A percentile compares a stretch with the other conserved stretches of the same genome.
Conservation (phyloP, 2,329 filamentous ascomycete genomes). For the Alternaria sp. region DNA sequence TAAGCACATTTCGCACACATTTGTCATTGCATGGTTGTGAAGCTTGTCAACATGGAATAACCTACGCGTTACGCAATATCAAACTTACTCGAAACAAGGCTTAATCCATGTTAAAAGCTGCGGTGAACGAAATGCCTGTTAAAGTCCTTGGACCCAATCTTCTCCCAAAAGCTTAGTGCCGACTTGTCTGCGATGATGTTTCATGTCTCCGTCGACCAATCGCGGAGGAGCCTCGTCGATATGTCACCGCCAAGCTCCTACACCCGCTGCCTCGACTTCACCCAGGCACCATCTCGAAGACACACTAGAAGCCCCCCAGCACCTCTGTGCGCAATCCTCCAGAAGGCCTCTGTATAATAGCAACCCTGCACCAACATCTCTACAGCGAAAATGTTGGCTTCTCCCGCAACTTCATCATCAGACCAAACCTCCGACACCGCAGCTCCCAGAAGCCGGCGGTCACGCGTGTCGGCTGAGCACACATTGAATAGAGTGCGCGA, state of each 20-base stretch:
- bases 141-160: not conserved
- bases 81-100: not conserved
- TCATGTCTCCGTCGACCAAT: constrained; percentile 29
- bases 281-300: constrained; percentile 6
- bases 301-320: constrained; percentile 1
- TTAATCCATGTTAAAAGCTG: not conserved
- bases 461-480: constrained; percentile 46
- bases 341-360: not conserved
- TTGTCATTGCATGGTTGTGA: not conserved
- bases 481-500: constrained; percentile 58
- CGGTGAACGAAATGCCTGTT: not conserved
- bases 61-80: not conserved
- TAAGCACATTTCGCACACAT: not conserved
- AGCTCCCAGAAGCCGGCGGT: constrained; percentile 26
- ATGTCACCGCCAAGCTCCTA: constrained; percentile 37
- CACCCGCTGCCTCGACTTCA: constrained; percentile 24
- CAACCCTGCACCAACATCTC: not conserved
- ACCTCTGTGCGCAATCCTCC: not conserved
- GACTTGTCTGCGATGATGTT: not conserved
- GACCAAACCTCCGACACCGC: constrained; percentile 21
- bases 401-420: constrained; percentile 22
- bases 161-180: not conserved
- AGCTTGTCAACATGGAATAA: not conserved
- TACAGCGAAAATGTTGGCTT: constrained; percentile 6
- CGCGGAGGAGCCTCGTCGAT: constrained; percentile 50